Conservation (phyloP, 352 stramenopile genomes). For the Phytophthora citrophthora region DNA sequence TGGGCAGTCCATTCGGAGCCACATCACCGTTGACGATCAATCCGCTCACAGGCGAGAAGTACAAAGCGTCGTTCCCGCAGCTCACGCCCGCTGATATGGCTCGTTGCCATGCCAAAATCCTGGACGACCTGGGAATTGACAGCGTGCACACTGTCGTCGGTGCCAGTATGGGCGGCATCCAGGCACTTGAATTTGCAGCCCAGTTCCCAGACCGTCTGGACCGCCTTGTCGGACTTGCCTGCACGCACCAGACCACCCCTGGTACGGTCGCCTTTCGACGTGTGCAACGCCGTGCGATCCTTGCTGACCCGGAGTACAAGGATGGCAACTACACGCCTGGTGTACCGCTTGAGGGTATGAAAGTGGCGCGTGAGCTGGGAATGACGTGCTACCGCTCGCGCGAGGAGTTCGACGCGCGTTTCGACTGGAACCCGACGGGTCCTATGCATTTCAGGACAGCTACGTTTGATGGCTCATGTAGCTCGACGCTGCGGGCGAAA, state of each 20-base stretch:
- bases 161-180: slow-evolving; percentile 89
- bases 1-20: slow-evolving; percentile 87
- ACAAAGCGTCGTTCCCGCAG: slow-evolving; percentile 79
- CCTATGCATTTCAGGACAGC: slow-evolving; percentile 71
- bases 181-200: slow-evolving; percentile 86
- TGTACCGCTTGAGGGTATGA: slow-evolving; percentile 77
- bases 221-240: slow-evolving; percentile 78
- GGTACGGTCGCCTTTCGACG: slow-evolving; percentile 86
- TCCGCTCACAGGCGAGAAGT: slow-evolving; percentile 66
- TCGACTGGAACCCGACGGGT: slow-evolving; percentile 87
- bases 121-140: slow-evolving; percentile 81
- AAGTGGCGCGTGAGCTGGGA: slow-evolving; percentile 83
- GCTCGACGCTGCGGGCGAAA: not conserved
- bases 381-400: slow-evolving; percentile 91
- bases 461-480: slow-evolving; percentile 85
- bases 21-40: slow-evolving; percentile 76
- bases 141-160: slow-evolving; percentile 85
- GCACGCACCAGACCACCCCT: slow-evolving; percentile 87
- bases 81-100: slow-evolving; percentile 89
- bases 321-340: slow-evolving; percentile 74
- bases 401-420: slow-evolving; percentile 86
- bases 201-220: slow-evolving; percentile 82
- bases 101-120: slow-evolving; percentile 71
- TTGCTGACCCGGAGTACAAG: slow-evolving; percentile 81
- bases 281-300: slow-evolving; percentile 85